These are phyloP conservation scores for Penicillium lividum DNA, from an alignment of 495 filamentous ascomycete species.

Conservation along the genomic window DNA sequence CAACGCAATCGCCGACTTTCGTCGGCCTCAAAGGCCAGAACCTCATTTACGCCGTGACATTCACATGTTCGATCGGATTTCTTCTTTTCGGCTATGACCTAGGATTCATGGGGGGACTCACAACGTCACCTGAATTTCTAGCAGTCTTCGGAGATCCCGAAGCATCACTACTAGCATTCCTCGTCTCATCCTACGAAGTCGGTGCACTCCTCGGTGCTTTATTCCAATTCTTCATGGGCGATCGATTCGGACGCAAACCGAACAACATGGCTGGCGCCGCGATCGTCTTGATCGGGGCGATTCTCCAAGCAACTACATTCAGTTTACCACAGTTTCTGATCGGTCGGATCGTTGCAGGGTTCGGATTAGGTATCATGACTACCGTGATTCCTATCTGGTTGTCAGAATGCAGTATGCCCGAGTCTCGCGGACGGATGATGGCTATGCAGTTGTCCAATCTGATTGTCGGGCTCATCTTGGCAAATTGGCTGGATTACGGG, in stretches of 20 bases:
- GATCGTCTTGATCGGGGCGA: conserved; percentile 58
- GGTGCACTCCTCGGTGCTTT: conserved; percentile 17
- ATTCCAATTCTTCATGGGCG: conserved; percentile 30
- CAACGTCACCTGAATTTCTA: conserved; percentile 21
- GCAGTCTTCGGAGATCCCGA: conserved; percentile 17
- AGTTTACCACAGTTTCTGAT: conserved; percentile 58
- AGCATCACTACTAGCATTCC: conserved; percentile 20
- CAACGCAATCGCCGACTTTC: conserved; percentile 12
- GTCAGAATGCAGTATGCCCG: conserved; percentile 64
- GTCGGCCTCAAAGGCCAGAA: conserved; percentile 25
- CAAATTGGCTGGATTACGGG: conserved; percentile 30
- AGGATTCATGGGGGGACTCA: conserved; percentile 25
- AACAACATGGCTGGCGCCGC: conserved; percentile 62
- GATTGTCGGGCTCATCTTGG: conserved; percentile 20
- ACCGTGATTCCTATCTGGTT: conserved; percentile 71
- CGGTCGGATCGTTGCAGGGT: conserved; percentile 70
- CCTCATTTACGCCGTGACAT: conserved; percentile 26
- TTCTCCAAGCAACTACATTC: conserved; percentile 47
- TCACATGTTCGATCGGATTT: conserved; percentile 25
- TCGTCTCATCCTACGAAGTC: conserved; percentile 24
- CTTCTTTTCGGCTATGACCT: conserved; percentile 28
- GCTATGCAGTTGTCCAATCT: conserved; percentile 36
- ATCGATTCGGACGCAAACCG: conserved; percentile 54
- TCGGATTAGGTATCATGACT: conserved; percentile 65
- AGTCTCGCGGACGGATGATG: conserved; percentile 63